Base-by-base conservation (phyloP, 2,329 filamentous ascomycete genomes). In the Alternaria sp. region DNA sequence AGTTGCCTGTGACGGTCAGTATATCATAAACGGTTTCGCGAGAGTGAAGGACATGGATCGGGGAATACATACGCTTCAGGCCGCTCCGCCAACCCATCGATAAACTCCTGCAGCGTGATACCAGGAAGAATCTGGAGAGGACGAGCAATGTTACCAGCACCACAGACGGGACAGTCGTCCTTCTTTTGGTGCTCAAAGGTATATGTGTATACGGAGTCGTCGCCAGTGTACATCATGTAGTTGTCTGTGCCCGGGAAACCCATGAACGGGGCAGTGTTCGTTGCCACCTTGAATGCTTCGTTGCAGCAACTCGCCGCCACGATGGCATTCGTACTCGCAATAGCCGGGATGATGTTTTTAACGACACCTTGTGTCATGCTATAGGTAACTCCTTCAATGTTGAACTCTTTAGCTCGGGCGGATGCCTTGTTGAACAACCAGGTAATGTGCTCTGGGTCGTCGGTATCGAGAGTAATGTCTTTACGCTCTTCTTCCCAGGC, bases 191-290 rank as follows among this genome's bases (percentile, higher is more conserved):
- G 93, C 73, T 93, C 90, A 78, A 98, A 99, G 0, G 95, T 99
- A 80, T 97, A 97, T 0, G 95, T 99, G 82, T 99, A 99, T 67
- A 99, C 91, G 67, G 91, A 87, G 74, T 97, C 94, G 74, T 98
- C 94, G 48, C 96, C 95, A 12, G 93, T 97, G 79, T 99, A 99
- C 92, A 97, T 97, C 94, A 98, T 98, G 82, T 99, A 99, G 78
- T 97, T 85, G 65, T 83, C 80, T 8, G 75, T 97, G 57, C 90
- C 90, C 45, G 90, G 89, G 65, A 88, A 84, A 12, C 91, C 92
- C 16, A 99, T 84, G 65, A 89, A 90, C 0, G 94, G 93, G 32
- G 94, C 95, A 38, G 90, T 88, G 50, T 86, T 88, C 14, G 92
- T 97, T 43, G 91, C 92, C 64, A 99, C 92, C 81, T 99, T 99